These are phyloP conservation scores for Nemania diffusa DNA, from an alignment of 2,329 filamentous ascomycete species.

Conservation along the genomic window DNA sequence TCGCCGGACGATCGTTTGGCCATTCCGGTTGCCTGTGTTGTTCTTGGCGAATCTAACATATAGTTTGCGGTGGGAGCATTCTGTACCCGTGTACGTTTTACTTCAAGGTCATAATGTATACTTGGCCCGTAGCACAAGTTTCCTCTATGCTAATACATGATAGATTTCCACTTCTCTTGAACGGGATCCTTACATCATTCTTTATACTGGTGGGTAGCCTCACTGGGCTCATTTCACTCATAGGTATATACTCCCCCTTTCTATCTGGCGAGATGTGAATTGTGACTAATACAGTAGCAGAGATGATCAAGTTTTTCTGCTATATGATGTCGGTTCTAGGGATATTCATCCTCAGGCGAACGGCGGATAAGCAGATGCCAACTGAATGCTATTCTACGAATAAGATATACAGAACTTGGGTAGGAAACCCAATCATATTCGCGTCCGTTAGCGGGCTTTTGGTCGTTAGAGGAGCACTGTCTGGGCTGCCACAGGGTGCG, in stretches of 20 bases:
- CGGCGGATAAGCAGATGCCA: slow-evolving; percentile 32
- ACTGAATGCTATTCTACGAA: slow-evolving; percentile 34
- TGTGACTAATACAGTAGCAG: slow-evolving; percentile 37
- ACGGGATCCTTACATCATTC: slow-evolving; percentile 41
- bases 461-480: slow-evolving; percentile 45
- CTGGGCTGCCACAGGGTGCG: slow-evolving; percentile 46
- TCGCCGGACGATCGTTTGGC: slow-evolving; percentile 35
- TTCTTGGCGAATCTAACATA: slow-evolving; percentile 42
- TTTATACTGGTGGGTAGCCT: slow-evolving; percentile 44
- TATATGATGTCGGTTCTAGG: slow-evolving; percentile 44
- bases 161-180: slow-evolving; percentile 42
- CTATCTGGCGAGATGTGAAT: slow-evolving; percentile 9
- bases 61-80: slow-evolving; percentile 38
- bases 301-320: slow-evolving; percentile 44
- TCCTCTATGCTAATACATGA: slow-evolving; percentile 19
- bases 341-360: slow-evolving; percentile 43
- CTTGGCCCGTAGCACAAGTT: slow-evolving; percentile 2
- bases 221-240: slow-evolving; percentile 44
- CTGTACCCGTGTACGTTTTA: slow-evolving; percentile 40
- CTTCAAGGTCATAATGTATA: slow-evolving; percentile 15
- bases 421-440: slow-evolving; percentile 45
- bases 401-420: slow-evolving; percentile 45
- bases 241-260: slow-evolving; percentile 37
- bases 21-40: slow-evolving; percentile 37
- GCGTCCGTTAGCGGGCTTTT: slow-evolving; percentile 43